Percentiles rank a stretch among this genome's conserved stretches.
These are phyloP conservation scores for Yarrowia keelungensis DNA, from an alignment of 805 yeast species.

Conservation along the genomic window DNA sequence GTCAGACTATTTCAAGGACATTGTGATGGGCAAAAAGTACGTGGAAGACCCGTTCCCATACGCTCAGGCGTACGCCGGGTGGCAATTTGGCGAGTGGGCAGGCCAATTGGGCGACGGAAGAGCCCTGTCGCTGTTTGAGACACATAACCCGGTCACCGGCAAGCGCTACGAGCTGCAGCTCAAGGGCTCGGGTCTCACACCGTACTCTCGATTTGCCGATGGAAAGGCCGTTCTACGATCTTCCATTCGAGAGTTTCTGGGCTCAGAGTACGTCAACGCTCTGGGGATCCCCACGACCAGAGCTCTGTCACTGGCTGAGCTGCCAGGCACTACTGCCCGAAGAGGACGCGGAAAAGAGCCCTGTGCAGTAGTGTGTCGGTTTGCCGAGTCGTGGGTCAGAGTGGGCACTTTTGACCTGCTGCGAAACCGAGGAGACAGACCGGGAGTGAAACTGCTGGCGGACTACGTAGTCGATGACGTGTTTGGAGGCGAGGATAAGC, in stretches of 20 bases:
- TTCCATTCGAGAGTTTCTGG: conserved; percentile 84
- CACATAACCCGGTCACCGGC: conserved; percentile 56
- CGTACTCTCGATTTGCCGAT: conserved; percentile 93
- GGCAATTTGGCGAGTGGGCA: conserved; percentile 95
- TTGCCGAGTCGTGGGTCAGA: conserved; percentile 86
- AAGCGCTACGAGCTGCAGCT: conserved; percentile 71
- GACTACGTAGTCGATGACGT: conserved; percentile 76
- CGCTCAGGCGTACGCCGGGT: conserved; percentile 93
- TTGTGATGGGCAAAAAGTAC: conserved; percentile 68
- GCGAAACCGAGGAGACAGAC: conserved; percentile 72
- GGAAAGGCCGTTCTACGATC: conserved; percentile 93
- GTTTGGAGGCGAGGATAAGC: conserved; percentile 53
- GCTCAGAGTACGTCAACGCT: conserved; percentile 79
- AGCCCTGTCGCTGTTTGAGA: conserved; percentile 80
- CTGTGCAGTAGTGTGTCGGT: conserved; percentile 84
- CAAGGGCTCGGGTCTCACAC: conserved; percentile 92
- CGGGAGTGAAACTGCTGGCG: conserved; percentile 66
- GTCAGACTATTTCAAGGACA: conserved; percentile 57
- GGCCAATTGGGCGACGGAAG: conserved; percentile 98
- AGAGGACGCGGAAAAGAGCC: conserved; percentile 71
- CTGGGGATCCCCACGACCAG: conserved; percentile 88
- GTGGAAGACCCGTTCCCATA: conserved; percentile 70
- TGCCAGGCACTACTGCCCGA: conserved; percentile 80
- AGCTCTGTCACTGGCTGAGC: conserved; percentile 71
- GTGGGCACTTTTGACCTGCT: conserved; percentile 87